Conservation (phyloP, 495 filamentous ascomycete species). For the Hypoxylon rickii region DNA sequence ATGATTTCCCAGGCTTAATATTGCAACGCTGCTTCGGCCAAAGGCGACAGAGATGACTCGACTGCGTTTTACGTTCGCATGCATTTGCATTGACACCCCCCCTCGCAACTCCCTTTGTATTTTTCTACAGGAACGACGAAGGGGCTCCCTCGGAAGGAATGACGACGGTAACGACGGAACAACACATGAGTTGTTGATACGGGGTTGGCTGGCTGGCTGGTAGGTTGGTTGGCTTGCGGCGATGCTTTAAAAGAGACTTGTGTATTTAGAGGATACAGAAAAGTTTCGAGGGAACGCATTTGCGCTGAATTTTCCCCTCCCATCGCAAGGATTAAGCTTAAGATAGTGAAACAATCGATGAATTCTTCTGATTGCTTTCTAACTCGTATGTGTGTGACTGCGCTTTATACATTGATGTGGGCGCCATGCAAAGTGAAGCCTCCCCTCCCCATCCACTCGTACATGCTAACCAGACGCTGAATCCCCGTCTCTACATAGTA, state of each 20-base stretch:
- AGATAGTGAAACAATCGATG: too few relatives aligned
- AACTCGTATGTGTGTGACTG: too few relatives aligned
- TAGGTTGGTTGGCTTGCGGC: neutral
- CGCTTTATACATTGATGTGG: too few relatives aligned
- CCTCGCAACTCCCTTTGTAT: neutral
- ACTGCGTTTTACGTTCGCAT: neutral
- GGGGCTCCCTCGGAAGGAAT: neutral
- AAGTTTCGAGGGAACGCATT: conserved; percentile 10
- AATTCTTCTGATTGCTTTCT: too few relatives aligned
- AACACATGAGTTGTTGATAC: neutral
- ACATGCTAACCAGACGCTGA: too few relatives aligned
- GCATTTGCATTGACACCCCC: neutral
- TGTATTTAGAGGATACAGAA: conserved; percentile 34
- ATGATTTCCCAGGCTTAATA: neutral
- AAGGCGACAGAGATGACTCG: neutral
- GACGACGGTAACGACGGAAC: neutral
- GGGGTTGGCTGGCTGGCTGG: too few relatives aligned
- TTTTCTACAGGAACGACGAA: neutral
- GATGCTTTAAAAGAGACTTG: neutral
- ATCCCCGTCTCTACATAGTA: too few relatives aligned
- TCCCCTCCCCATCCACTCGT: too few relatives aligned
- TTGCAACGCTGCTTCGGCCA: neutral
- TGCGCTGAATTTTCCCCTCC: neutral
- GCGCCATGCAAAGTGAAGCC: too few relatives aligned
- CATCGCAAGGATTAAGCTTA: neutral